Evolutionary conservation across 306 rosid genomes (phyloP), one percentile per base, ranked within the genome.

Genomic region (Canavalia gladiata): DNA sequence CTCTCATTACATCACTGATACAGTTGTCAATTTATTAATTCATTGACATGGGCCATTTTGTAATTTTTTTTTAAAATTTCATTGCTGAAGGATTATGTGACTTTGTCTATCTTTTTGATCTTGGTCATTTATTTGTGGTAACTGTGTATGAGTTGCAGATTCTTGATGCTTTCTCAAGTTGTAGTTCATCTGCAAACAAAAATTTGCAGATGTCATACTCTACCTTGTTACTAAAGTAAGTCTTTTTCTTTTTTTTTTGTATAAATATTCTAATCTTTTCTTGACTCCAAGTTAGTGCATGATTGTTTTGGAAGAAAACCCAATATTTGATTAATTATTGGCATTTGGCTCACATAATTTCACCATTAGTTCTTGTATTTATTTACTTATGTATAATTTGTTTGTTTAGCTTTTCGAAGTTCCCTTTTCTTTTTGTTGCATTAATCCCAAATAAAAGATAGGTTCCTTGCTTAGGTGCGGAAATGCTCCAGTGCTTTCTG

Each of bases 161-260:
- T 88, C 90, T 95, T 83, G 97, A 95, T 85, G 89, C 91, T 41
- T 95, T 90, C 86, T 95, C 98, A 66, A 85, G 91, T 79, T 91
- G 90, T 84, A 84, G 70, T 90, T 82, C 94, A 50, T 88, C 98
- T 69, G 76, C 97, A 45, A 95, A 93, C 87, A 95, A 93, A 93
- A 88, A 85, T 74, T 68, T 95, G 85, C 96, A 91, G 75, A 68
- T 95, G 77, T 82, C 98, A 12, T 91, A 87, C 82, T 88, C 99
- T 80, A 93, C 99, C 82, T 83, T 93, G 83, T 80, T 95, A 79
- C 91, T 95, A 79, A 95, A 95, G 99, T 93, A 91, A 93, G 98
- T 74, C 41, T 18, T 4, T 62, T 18, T 18, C n/a, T 18, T 18
- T 18, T 18, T 54, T 63, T 64, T 42, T 25, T 62, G 41, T 30